Evolutionary conservation across 345 rosid genomes (phyloP), one percentile per base, ranked within the genome.

Genomic region (Excoecaria agallocha): DNA sequence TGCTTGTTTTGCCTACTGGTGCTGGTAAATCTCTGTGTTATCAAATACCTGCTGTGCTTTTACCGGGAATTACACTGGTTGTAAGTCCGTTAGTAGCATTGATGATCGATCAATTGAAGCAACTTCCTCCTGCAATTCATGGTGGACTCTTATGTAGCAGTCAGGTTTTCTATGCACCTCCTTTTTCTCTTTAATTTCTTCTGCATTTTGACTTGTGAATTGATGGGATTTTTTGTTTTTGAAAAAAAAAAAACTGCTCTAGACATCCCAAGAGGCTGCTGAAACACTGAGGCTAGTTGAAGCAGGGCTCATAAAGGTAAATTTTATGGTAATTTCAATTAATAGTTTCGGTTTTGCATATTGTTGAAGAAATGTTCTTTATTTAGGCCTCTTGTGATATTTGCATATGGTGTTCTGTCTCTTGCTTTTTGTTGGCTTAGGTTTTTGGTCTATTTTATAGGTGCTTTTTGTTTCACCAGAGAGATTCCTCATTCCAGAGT

Each of bases 381-480:
- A 38, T 38, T 45, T 12, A 9, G 30, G 48, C 25, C 54, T 38
- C 66, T 66, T 61, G 48, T 58, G 25, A 38, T 9, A 50, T 13
- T 22, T 61, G 69, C 72, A 54, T 38, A 8, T 52, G 41, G 4
- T 51, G 8, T 25, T 7, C 17, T 41, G 48, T 25, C 17, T 72
- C 13, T 66, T 62, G 37, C n/a, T 16, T 30, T 37, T 12, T 45
- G 5, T 54, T 60, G 41, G 66, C 74, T 80, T 17, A 73, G 46
- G 68, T 17, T 70, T 76, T 6, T 72, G 46, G 62, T 54, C 74
- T 74, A 5, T 72, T 43, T 77, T 69, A 80, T 89, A 94, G 97
- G 98, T 95, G 84, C 97, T 95, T 80, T 91, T 89, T 84, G 93
- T 93, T 76, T 95, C 99, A 55, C 99, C 99, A 0, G 98, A 95